Evolutionary conservation across 2,329 filamentous ascomycete species (phyloP).

Genomic region (Cytospora paraplurivora): DNA sequence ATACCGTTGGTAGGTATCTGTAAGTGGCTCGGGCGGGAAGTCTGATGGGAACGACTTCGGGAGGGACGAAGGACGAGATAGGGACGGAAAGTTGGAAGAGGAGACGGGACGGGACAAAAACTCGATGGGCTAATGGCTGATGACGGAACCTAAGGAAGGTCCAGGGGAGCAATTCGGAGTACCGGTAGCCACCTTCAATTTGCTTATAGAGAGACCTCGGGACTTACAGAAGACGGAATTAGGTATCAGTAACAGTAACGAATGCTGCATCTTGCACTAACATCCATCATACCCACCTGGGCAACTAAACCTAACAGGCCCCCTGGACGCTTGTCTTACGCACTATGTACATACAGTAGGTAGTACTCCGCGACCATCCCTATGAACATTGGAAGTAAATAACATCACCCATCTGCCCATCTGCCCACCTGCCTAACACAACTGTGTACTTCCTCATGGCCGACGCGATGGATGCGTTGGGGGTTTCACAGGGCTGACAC

Average conservation of each 20-base stretch:
- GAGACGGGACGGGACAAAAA: neutral
- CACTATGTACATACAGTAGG: too few species aligned
- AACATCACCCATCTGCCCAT: too few species aligned
- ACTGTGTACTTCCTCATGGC: too few species aligned
- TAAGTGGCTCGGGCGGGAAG: neutral
- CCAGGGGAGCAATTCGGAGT: too few species aligned
- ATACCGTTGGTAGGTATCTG: neutral
- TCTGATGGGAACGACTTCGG: neutral
- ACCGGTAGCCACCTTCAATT: neutral
- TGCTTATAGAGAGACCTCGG: neutral
- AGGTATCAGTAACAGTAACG: too few species aligned
- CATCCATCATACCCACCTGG: neutral
- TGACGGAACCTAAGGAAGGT: neutral
- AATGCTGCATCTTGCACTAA: neutral
- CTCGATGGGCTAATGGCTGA: neutral
- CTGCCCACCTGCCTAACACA: too few species aligned
- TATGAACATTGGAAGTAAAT: too few species aligned
- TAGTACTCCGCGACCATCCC: too few species aligned
- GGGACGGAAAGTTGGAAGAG: conserved; percentile 17
- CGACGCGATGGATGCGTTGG: too few species aligned
- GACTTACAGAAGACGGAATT: neutral
- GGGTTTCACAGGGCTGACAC: neutral
- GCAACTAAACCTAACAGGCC: too few species aligned
- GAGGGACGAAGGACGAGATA: neutral
- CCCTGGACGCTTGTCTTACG: too few species aligned